These are phyloP conservation scores for Cruciata laevipes DNA, from an alignment of 257 asterid species.

Conservation along the genomic window DNA sequence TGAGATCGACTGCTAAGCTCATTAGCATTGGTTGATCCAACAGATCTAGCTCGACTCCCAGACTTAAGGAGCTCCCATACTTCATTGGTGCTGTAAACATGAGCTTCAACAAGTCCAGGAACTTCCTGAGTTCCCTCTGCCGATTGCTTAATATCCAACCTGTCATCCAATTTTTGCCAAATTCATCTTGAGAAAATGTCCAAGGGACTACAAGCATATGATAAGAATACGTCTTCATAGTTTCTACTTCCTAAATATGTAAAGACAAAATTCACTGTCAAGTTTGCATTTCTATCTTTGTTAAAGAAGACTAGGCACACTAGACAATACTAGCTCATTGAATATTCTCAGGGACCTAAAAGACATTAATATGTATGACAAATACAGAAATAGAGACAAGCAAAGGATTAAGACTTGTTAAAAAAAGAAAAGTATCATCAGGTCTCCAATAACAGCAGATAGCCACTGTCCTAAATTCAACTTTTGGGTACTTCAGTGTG, in stretches of 20 bases:
- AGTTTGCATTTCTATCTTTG: not conserved
- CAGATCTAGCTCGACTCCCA: slow-evolving; percentile 93
- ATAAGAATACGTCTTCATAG: not conserved
- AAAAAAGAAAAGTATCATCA: not conserved
- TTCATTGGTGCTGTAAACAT: slow-evolving; percentile 61
- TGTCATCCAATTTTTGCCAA: slow-evolving; percentile 29
- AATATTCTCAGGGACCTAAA: not conserved
- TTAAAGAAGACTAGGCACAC: not conserved
- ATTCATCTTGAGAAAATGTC: not conserved
- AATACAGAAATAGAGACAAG: not conserved
- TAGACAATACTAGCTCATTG: not conserved
- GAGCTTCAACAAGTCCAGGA: slow-evolving; percentile 92
- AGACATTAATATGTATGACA: not conserved
- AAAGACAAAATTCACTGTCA: not conserved
- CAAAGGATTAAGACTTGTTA: not conserved
- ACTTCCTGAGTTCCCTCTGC: slow-evolving; percentile 99
- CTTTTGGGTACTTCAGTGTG: not conserved
- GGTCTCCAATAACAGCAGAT: not conserved
- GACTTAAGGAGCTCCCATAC: slow-evolving; percentile 79
- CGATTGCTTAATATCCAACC: slow-evolving; percentile 96
- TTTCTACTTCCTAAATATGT: not conserved
- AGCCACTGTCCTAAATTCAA: not conserved
- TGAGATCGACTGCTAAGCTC: slow-evolving; percentile 98
- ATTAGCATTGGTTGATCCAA: slow-evolving; percentile 95
- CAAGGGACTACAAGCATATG: not conserved